These are phyloP conservation scores for Diplodia seriata DNA, from an alignment of 2,329 filamentous ascomycete species.

Conservation along the genomic window DNA sequence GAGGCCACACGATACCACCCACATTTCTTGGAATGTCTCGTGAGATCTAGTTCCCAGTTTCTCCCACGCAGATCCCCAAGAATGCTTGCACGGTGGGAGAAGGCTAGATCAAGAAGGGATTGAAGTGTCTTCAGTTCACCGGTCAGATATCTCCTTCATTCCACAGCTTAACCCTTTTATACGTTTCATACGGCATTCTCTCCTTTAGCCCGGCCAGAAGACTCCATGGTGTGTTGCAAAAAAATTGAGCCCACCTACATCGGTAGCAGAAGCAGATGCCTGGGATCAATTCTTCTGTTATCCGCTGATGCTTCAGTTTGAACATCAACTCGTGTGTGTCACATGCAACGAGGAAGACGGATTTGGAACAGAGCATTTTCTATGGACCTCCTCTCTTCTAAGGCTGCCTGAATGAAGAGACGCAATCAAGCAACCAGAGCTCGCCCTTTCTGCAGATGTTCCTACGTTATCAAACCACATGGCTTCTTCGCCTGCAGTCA, in stretches of 20 bases:
- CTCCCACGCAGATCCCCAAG: not conserved
- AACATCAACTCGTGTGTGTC: not conserved
- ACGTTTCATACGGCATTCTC: not conserved
- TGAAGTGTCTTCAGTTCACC: too few relatives aligned
- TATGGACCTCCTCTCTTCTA: not conserved
- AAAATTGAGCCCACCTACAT: too few relatives aligned
- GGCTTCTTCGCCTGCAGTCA: not conserved
- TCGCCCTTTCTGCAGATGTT: conserved; percentile 12
- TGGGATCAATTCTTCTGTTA: too few relatives aligned
- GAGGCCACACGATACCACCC: not conserved
- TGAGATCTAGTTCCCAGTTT: not conserved
- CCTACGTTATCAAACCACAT: not conserved
- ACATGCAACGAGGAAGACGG: not conserved
- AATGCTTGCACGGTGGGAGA: not conserved
- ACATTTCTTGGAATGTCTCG: not conserved
- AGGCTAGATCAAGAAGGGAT: not conserved
- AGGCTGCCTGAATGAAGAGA: not conserved
- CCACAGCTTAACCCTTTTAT: not conserved
- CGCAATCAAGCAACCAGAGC: not conserved
- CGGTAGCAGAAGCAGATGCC: too few relatives aligned
- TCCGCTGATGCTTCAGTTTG: not conserved
- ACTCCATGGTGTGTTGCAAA: too few relatives aligned
- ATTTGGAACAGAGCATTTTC: conserved; percentile 17
- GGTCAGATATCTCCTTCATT: not conserved
- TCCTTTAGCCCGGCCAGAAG: not conserved